Evolutionary conservation across 305 asterid genomes (phyloP).

Genomic region (Petunia hybrid): DNA sequence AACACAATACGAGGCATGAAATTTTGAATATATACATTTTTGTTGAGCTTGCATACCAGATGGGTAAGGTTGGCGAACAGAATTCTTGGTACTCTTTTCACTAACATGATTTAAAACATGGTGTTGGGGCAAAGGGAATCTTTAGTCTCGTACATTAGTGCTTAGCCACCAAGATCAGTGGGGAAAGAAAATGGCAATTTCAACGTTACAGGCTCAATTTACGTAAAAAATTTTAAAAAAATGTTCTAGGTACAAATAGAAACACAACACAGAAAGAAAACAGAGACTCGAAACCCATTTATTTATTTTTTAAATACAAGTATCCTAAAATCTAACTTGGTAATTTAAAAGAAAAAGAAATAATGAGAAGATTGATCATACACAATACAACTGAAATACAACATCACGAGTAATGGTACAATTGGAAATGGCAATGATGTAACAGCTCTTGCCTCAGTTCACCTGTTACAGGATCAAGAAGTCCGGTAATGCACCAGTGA

Average conservation of each 20-base stretch:
- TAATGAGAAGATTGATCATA: conserved; percentile 16
- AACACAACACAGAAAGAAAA: conserved; percentile 14
- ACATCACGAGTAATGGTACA: conserved; percentile 24
- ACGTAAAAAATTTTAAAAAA: background rate
- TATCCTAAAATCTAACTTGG: conserved; percentile 15
- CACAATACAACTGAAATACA: conserved; percentile 17
- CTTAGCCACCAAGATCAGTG: too few species aligned
- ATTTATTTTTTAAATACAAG: background rate
- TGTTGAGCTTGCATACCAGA: background rate
- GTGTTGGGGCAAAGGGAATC: too few species aligned
- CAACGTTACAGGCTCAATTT: background rate
- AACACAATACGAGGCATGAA: background rate
- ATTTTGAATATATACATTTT: background rate
- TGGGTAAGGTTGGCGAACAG: background rate
- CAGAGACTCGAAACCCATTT: background rate
- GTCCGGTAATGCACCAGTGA: conserved; percentile 8
- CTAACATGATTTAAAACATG: too few species aligned
- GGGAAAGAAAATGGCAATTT: too few species aligned
- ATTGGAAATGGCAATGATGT: background rate
- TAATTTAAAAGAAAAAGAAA: conserved; percentile 13
- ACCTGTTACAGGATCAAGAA: background rate
- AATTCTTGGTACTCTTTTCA: too few species aligned
- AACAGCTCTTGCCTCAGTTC: conserved; percentile 17
- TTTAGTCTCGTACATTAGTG: too few species aligned
- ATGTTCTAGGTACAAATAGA: background rate